These are phyloP conservation scores for Penicillium polonicum DNA, from an alignment of 2,329 filamentous ascomycete species.

Conservation along the genomic window DNA sequence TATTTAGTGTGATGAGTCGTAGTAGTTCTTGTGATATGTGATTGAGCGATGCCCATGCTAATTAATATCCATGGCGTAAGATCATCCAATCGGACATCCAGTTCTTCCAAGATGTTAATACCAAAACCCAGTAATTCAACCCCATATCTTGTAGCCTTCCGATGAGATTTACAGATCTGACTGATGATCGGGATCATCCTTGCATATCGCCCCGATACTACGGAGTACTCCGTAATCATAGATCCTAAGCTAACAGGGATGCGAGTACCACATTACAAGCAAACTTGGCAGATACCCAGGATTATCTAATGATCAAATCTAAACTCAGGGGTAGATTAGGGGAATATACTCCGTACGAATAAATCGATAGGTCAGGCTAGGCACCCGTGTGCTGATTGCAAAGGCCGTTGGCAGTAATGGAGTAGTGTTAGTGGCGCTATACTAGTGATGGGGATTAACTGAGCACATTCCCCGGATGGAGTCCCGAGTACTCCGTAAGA, in stretches of 20 bases:
- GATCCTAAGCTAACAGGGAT: background rate
- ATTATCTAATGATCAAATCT: background rate
- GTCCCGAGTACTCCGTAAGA: background rate
- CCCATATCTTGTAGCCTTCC: background rate
- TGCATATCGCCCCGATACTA: background rate
- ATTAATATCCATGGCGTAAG: background rate
- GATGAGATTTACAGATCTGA: background rate
- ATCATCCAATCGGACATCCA: background rate
- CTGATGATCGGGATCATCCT: background rate
- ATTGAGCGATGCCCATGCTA: background rate
- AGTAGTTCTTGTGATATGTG: background rate
- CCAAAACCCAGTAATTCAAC: background rate
- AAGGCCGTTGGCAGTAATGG: background rate
- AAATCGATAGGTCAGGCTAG: background rate
- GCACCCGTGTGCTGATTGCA: background rate
- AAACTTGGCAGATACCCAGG: background rate
- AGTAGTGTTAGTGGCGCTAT: background rate
- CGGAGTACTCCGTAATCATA: background rate
- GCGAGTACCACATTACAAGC: background rate
- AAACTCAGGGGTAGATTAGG: background rate
- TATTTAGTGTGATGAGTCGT: background rate
- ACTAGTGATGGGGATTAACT: background rate
- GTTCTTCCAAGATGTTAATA: background rate
- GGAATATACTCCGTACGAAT: too few species aligned
- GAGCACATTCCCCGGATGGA: background rate